A percentile compares a stretch with the other conserved stretches of the same genome.
phyloP scores from a whole-genome alignment of 495 filamentous ascomycete species.

The Bacidia gigantensis region DNA sequence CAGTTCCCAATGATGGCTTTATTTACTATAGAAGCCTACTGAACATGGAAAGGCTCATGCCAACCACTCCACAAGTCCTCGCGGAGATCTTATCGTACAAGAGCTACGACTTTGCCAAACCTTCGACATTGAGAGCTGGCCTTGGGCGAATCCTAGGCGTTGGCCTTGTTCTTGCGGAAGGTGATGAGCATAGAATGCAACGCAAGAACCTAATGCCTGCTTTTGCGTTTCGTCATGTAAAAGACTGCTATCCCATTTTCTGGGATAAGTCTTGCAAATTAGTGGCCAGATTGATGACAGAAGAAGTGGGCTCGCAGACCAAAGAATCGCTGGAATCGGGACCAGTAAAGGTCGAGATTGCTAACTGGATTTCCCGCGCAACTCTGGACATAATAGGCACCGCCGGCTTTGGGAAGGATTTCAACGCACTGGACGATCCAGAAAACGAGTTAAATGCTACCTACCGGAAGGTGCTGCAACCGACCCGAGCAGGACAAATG shows the following conservation, averaged over 20 bases:
- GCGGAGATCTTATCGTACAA: constrained; percentile 52
- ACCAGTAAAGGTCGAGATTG: constrained; percentile 41
- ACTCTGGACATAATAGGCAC: constrained; percentile 82
- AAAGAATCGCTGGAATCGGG: constrained; percentile 5
- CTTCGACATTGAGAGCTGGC: constrained; percentile 36
- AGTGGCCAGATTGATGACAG: constrained; percentile 29
- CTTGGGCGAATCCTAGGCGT: constrained; percentile 56
- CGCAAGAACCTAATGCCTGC: constrained; percentile 70
- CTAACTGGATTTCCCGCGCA: constrained; percentile 52
- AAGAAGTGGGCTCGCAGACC: constrained; percentile 20
- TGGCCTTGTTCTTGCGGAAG: constrained; percentile 71
- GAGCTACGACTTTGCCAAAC: constrained; percentile 72
- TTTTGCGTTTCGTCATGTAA: constrained; percentile 74
- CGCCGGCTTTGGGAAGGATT: constrained; percentile 70
- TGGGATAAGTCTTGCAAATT: constrained; percentile 54
- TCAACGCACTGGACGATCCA: constrained; percentile 52
- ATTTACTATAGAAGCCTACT: constrained; percentile 50
- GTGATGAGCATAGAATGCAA: constrained; percentile 72
- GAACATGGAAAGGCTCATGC: constrained; percentile 57
- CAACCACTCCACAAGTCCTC: constrained; percentile 51
- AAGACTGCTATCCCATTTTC: constrained; percentile 73
- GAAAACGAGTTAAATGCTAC: constrained; percentile 50
- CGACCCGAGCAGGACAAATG: constrained; percentile 29
- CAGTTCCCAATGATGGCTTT: constrained; percentile 74
- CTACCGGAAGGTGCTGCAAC: constrained; percentile 45